These are phyloP conservation scores for Vigna radiata DNA, from an alignment of 306 rosid species.

Conservation along the genomic window DNA sequence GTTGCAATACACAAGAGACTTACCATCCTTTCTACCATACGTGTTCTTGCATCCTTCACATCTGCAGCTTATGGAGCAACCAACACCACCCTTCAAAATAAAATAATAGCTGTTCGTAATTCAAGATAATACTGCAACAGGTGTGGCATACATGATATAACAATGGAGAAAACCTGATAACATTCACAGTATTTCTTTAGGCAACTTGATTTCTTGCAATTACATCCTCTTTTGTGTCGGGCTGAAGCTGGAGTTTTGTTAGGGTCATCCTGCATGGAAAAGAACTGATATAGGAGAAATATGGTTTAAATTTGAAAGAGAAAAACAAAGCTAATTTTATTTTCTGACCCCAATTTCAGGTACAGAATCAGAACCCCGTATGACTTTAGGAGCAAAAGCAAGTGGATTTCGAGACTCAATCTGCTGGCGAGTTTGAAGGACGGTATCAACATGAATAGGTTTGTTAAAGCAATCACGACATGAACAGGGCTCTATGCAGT, in stretches of 20 bases:
- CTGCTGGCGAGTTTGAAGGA: constrained; percentile 83
- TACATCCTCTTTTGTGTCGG: constrained; percentile 85
- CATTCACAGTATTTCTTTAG: constrained; percentile 88
- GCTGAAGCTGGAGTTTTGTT: constrained; percentile 88
- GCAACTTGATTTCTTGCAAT: constrained; percentile 95
- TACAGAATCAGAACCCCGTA: constrained; percentile 62
- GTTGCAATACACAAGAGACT: constrained; percentile 39
- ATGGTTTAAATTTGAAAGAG: constrained; percentile 24
- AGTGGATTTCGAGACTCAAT: constrained; percentile 89
- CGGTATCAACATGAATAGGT: constrained; percentile 79
- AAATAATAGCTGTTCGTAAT: constrained; percentile 45
- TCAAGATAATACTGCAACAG: constrained; percentile 41
- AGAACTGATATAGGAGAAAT: constrained; percentile 24
- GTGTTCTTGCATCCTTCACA: constrained; percentile 90
- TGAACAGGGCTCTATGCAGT: constrained; percentile 86
- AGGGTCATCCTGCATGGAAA: constrained; percentile 69
- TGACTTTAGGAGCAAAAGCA: constrained; percentile 94
- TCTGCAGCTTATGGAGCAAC: constrained; percentile 85
- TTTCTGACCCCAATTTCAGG: constrained; percentile 76
- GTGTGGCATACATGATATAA: constrained; percentile 34
- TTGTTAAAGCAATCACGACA: constrained; percentile 89
- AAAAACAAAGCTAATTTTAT: constrained; percentile 17
- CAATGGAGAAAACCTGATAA: constrained; percentile 67
- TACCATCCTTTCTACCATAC: constrained; percentile 88
- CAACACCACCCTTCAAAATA: constrained; percentile 77